Base-by-base conservation (phyloP, 2,329 filamentous ascomycete genomes). In the Fusarium kyushuense region DNA sequence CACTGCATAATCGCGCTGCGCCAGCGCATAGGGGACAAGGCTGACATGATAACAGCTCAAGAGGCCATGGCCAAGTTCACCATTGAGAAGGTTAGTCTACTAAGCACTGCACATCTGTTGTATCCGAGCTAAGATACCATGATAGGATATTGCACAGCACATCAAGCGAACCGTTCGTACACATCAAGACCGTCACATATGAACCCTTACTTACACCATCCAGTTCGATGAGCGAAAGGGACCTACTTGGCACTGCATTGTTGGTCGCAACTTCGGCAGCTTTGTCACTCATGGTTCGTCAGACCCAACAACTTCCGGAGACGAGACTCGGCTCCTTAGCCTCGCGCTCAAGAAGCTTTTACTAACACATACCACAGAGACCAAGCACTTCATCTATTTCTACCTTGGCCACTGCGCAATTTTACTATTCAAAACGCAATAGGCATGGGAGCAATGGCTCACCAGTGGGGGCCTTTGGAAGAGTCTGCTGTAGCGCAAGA, bases 321-420 rank as follows among this genome's bases (percentile, higher is more conserved):
- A 12, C 23, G 43, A 54, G n/a, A 30, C 38, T 27, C 55, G 40
- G 27, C 33, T 49, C 42, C 43, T 33, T 64, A 65, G 53, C 36
- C 46, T 17, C 21, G 30, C 45, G 38, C 45, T 36, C 29, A 35
- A 32, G 13, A 45, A 25, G 38, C 51, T 32, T 32, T 43, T 33
- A 41, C 71, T 74, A 42, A 74, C 58, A 55, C 30, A 33, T 27
- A n/a, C 33, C 16, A 36, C 83, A 97, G 96, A 98, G 82, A 98
- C 96, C 29, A 98, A 98, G 84, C 96, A 99, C 82, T 99, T 99
- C 85, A 97, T 99, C 80, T 99, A 99, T 85, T 99, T 99, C 85
- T 99, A 99, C 84, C 91, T 99, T 63, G 96, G 96, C 55, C 96
- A 98, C 86, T 97, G 94, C 81, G 96, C 96, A 63, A 98, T 99